Percentiles rank a stretch among this genome's conserved stretches.
phyloP scores from a whole-genome alignment of 768 basidiomycete genomes.

The Kwoniella bestiolae region DNA sequence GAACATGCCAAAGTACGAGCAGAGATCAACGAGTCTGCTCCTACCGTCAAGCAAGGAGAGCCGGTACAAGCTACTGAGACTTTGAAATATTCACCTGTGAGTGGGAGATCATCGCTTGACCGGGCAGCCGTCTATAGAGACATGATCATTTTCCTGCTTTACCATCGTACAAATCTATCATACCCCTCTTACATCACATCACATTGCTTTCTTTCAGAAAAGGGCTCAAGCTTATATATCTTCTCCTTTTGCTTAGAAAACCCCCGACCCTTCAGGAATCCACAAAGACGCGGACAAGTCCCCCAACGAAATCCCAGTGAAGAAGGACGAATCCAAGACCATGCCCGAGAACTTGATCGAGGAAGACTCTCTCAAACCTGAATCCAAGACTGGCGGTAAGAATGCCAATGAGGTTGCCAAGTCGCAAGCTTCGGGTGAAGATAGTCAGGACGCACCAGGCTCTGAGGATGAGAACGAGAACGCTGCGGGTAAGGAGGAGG shows the following conservation, averaged over 20 bases:
- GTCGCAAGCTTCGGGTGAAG: not conserved
- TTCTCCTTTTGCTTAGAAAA: conserved; percentile 2
- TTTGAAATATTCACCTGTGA: conserved; percentile 5
- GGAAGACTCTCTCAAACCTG: conserved; percentile 11
- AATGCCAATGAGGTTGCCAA: conserved; percentile 20
- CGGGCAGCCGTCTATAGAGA: not conserved
- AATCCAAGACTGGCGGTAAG: conserved; percentile 10
- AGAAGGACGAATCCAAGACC: conserved; percentile 12
- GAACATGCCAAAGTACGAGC: conserved; percentile 16
- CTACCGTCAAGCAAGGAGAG: conserved; percentile 10
- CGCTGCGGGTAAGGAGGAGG: conserved; percentile 3
- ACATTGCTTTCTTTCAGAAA: no score
- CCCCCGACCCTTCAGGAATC: conserved; percentile 15
- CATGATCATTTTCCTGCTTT: not conserved
- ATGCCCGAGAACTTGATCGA: conserved; percentile 7
- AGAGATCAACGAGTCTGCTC: conserved; percentile 26
- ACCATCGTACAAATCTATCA: no score
- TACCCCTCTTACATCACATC: no score
- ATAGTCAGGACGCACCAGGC: not conserved
- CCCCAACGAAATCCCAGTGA: conserved; percentile 10
- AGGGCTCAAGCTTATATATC: not conserved
- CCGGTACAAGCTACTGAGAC: conserved; percentile 1
- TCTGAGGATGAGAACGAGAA: not conserved
- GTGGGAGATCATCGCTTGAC: not conserved
- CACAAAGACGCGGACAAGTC: conserved; percentile 11